phyloP scores from a whole-genome alignment of 1,284 basidiomycete genomes.

The Cutaneotrichosporon sp. region DNA sequence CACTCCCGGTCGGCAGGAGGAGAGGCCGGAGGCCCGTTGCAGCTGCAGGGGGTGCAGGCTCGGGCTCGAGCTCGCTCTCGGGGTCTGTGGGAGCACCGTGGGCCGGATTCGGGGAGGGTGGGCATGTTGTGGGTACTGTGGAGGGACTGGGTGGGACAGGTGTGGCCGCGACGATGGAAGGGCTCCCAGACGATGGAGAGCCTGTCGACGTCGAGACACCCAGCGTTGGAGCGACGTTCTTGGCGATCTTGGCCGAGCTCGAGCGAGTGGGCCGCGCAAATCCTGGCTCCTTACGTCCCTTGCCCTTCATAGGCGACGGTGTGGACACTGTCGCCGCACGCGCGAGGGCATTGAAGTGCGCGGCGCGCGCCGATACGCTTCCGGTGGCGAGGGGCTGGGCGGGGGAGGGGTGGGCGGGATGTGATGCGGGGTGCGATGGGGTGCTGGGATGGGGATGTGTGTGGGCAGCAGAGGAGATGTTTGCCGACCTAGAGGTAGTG shows the following conservation, averaged over 20 bases:
- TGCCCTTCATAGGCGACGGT: conserved; percentile 1
- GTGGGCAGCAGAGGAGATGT: background rate
- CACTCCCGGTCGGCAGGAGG: background rate
- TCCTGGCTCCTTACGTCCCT: background rate
- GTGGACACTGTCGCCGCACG: background rate
- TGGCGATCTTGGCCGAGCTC: background rate
- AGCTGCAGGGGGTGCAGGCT: too few relatives aligned
- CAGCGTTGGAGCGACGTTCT: background rate
- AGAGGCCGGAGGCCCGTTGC: conserved; percentile 1
- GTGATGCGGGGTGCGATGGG: background rate
- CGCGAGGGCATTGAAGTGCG: conserved; percentile 4
- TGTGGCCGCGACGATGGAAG: background rate
- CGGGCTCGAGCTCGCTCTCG: background rate
- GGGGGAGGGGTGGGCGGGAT: background rate
- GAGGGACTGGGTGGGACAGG: background rate
- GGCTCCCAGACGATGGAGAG: background rate
- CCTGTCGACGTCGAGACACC: background rate
- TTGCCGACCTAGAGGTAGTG: background rate
- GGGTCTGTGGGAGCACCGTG: background rate
- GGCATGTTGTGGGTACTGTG: background rate
- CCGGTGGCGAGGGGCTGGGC: background rate
- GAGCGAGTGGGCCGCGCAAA: conserved; percentile 2
- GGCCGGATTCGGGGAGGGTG: background rate
- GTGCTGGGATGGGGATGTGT: background rate
- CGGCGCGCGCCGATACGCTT: conserved; percentile 1